Evolutionary conservation across 2,329 filamentous ascomycete genomes (phyloP).

Genomic region (Trematosphaeria pertusa): DNA sequence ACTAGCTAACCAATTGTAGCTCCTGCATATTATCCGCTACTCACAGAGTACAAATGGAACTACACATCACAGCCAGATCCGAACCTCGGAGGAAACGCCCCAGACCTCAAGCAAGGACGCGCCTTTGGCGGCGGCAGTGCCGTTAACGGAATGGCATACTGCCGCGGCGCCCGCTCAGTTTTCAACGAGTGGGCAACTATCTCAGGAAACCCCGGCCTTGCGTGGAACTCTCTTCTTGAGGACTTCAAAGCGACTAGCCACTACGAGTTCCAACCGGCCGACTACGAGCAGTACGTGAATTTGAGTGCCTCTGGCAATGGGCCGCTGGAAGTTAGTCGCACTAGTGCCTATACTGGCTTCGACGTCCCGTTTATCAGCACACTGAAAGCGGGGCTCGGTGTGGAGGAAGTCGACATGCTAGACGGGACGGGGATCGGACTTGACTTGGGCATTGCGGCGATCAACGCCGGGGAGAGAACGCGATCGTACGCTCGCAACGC

Average conservation of each 20-base stretch:
- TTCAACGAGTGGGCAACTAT: slow-evolving; percentile 4
- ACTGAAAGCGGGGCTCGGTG: neutral
- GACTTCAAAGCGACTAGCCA: slow-evolving; percentile 5
- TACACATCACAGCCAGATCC: slow-evolving; percentile 2
- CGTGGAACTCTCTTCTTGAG: slow-evolving; percentile 1
- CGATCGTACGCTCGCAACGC: neutral
- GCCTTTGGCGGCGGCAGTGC: slow-evolving; percentile 1
- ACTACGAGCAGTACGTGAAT: slow-evolving; percentile 4
- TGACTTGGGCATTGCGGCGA: neutral
- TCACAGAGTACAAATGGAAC: slow-evolving; percentile 1
- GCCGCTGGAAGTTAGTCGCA: slow-evolving; percentile 16
- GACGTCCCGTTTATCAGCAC: neutral
- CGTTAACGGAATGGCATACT: slow-evolving; percentile 1
- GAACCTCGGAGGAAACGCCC: neutral
- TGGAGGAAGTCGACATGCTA: neutral
- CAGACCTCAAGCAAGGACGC: slow-evolving; percentile 1
- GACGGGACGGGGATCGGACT: slow-evolving; percentile 1
- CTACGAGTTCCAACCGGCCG: neutral
- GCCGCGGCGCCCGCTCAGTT: slow-evolving; percentile 1
- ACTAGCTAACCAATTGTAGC: neutral
- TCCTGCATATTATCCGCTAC: neutral
- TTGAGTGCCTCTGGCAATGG: slow-evolving; percentile 3
- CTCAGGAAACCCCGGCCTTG: neutral
- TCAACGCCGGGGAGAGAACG: neutral
- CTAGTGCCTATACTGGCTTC: neutral